phyloP scores from a whole-genome alignment of 129 eudicot genomes.

The Saposhnikovia divaricata region DNA sequence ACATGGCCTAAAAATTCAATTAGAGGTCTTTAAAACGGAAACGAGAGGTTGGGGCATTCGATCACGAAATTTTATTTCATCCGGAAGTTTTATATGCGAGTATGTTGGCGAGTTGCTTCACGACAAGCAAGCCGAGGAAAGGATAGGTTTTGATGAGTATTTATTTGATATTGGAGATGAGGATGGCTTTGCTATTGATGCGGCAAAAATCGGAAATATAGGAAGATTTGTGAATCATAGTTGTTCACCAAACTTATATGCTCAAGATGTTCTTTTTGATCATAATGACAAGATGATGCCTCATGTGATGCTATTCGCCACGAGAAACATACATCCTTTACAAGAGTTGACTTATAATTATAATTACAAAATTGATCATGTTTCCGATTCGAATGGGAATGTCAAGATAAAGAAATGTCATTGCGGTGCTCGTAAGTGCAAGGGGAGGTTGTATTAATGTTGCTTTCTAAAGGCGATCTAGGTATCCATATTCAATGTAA shows the following conservation, averaged over 20 bases:
- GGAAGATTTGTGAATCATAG: conserved; percentile 24
- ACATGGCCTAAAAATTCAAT: conserved; percentile 18
- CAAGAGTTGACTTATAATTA: conserved; percentile 15
- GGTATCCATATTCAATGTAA: neutral
- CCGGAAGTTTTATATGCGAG: conserved; percentile 41
- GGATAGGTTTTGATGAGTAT: conserved; percentile 22
- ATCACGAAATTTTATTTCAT: conserved; percentile 16
- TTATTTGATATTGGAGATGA: conserved; percentile 24
- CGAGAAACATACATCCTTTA: conserved; percentile 14
- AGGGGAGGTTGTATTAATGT: conserved; percentile 7
- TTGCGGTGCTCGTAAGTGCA: conserved; percentile 15
- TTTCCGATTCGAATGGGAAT: conserved; percentile 14
- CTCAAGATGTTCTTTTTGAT: conserved; percentile 20
- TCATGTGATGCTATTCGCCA: conserved; percentile 20
- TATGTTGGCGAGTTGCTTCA: conserved; percentile 27
- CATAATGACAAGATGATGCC: conserved; percentile 19
- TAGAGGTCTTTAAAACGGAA: conserved; percentile 37
- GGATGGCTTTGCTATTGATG: conserved; percentile 20
- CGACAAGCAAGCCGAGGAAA: conserved; percentile 25
- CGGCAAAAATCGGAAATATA: conserved; percentile 13
- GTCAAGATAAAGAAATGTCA: conserved; percentile 7
- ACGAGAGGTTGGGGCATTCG: conserved; percentile 40
- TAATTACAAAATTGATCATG: conserved; percentile 18
- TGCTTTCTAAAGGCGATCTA: no score
- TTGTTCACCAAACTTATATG: conserved; percentile 21